Evolutionary conservation across 768 basidiomycete genomes (phyloP), one percentile per base, ranked within the genome.

Genomic region (Hericium rajendrae): DNA sequence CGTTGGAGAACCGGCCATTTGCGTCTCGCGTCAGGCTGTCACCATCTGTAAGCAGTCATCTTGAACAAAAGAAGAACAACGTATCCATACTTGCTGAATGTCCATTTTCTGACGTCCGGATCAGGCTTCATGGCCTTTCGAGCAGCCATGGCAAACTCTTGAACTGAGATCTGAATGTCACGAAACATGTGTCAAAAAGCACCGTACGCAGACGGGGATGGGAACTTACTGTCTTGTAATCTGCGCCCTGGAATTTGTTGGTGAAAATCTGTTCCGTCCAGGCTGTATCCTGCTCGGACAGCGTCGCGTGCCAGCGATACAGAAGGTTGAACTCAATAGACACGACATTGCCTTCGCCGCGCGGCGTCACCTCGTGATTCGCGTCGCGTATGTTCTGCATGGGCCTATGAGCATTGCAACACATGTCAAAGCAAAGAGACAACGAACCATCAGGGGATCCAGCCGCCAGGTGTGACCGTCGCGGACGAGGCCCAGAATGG

Each of bases 311-410:
- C 65, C 69, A 69, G 53, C 67, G 73, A 62, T 79, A 77, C 16
- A 78, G 65, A 22, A 79, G 62, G 63, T 77, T 90, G 73, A 91
- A 91, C 69, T 91, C 90, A 38, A 89, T 66, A 0, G 88, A 88
- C 57, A 82, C 80, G 39, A 80, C 82, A 64, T 91, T 91, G 52
- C 90, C 90, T 66, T 83, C 72, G 39, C 89, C 90, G 10, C 82
- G 78, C 39, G 82, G 79, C 13, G 78, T 71, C 56, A 86, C 68
- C 0, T 72, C 71, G 60, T 88, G 86, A 58, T 73, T 64, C 0
- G 64, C 10, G 26, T 77, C 76, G 49, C 87, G 78, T 58, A 77
- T 78, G 10, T 71, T 58, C 84, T 86, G 58, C 6, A 22, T 20
- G 5, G 10, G 9, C 13, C 15, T 32, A 6, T 16, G 18, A 16